Evolutionary conservation across 306 rosid species (phyloP), one percentile per base, ranked within the genome.

Genomic region (Trifolium subterraneum): DNA sequence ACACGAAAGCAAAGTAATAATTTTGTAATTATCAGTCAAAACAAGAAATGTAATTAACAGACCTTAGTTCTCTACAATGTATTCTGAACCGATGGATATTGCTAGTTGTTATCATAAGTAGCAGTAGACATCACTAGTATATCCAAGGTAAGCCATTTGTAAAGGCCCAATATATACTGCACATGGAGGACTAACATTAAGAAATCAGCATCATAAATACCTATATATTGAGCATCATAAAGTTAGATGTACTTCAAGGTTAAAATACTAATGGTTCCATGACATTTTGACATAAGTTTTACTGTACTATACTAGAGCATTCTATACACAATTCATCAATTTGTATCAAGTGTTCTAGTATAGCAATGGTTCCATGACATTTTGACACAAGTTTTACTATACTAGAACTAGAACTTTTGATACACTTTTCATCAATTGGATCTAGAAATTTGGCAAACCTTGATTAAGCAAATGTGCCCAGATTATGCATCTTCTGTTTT

Each of bases 41-140:
- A 65, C 54, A 41, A 12, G 36, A 65, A 42, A 39, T 20, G 36
- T 20, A 41, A 65, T 20, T 18, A 18, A 66, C 71, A 66, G 54
- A 66, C 71, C 71, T 42, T 51, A 45, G 44, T 23, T 79, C 29
- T 63, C 66, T 61, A 51, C 72, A 59, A 16, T 54, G 44, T 71
- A 64, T 64, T 54, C 61, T 54, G 36, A 79, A 54, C 29, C 45
- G 39, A 19, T 64, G 56, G 23, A 71, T 50, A 50, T 71, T 58
- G 75, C 64, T 65, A 60, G 64, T 58, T 23, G 64, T 58, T 54
- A 54, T 14, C 61, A 22, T 56, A 22, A 55, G 6, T 55, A 55
- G 51, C 63, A 47, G 74, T 73, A 35, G 55, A 56, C 42, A 16
- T 67, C 79, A 48, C 35, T 74, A 48, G 51, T 47, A 73, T 66